Conservation (phyloP, 148 eudicot genomes). For the Rheum nobile region DNA sequence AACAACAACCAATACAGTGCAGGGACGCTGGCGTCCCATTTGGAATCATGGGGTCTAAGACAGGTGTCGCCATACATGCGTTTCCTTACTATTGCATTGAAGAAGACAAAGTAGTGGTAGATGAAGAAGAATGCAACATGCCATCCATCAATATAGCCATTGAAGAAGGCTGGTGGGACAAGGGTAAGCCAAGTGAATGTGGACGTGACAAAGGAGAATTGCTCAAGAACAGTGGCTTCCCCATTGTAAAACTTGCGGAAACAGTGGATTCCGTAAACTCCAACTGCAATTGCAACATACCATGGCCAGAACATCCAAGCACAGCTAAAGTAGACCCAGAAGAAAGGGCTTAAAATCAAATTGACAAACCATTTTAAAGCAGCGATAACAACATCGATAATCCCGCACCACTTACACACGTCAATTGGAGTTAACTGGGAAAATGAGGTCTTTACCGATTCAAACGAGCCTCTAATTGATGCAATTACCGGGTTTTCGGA, state of each 20-base stretch:
- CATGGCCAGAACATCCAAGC: constrained; percentile 97
- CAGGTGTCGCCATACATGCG: constrained; percentile 61
- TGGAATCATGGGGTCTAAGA: constrained; percentile 57
- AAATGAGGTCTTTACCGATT: constrained; percentile 28
- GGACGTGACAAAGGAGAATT: constrained; percentile 58
- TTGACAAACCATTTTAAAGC: constrained; percentile 37
- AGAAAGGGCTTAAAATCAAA: constrained; percentile 48
- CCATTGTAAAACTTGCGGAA: constrained; percentile 39
- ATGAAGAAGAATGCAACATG: constrained; percentile 66
- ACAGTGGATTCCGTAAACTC: constrained; percentile 45
- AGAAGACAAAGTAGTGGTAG: constrained; percentile 78
- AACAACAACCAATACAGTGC: constrained; percentile 38
- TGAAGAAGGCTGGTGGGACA: constrained; percentile 76
- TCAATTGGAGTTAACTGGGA: constrained; percentile 38
- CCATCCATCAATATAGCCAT: constrained; percentile 92
- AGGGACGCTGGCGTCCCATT: constrained; percentile 63
- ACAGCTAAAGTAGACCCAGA: constrained; percentile 92
- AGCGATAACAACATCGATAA: constrained; percentile 30
- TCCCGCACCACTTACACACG: constrained; percentile 33
- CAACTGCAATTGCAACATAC: constrained; percentile 49
- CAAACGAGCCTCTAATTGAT: constrained; percentile 25
- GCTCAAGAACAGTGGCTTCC: constrained; percentile 48
- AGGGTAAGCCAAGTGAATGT: constrained; percentile 73
- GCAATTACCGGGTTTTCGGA: constrained; percentile 16
- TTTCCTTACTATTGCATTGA: constrained; percentile 60